Evolutionary conservation across 208 protist species (phyloP).

Genomic region (Leishmania lainsoni): DNA sequence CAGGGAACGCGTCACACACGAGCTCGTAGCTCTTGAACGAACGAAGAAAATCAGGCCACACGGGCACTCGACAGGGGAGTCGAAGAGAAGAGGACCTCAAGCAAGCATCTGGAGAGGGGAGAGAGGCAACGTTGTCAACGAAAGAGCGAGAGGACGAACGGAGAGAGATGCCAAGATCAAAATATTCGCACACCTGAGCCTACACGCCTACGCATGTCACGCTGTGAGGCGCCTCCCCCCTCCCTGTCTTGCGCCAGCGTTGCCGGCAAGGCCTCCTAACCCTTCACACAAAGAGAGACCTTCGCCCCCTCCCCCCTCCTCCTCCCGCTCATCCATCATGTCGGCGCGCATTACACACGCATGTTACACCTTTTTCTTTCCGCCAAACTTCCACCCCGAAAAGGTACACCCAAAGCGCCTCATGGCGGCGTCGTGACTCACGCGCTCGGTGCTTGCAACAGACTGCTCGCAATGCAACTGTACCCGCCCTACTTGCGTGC

Average conservation of each 20-base stretch:
- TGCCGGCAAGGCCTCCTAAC: background rate
- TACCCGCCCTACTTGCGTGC: background rate
- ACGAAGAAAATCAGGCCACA: background rate
- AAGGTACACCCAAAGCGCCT: background rate
- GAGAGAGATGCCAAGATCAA: conserved; percentile 8
- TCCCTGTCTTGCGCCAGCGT: background rate
- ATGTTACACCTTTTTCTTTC: background rate
- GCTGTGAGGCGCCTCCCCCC: background rate
- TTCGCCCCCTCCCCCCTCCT: background rate
- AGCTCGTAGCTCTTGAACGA: conserved; percentile 1
- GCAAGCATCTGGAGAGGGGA: background rate
- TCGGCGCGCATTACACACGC: background rate
- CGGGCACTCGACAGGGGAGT: background rate
- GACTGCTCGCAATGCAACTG: background rate
- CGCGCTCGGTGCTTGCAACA: background rate
- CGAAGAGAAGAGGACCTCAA: background rate
- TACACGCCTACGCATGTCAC: too few species aligned
- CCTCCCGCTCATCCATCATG: background rate
- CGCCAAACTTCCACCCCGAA: conserved; percentile 1
- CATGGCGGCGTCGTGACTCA: background rate
- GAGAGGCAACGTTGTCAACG: background rate
- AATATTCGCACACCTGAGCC: background rate
- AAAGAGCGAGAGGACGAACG: background rate
- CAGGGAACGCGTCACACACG: background rate
- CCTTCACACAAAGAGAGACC: background rate